Base-by-base conservation (phyloP, 805 yeast species). In the Citeromyces matritensis region DNA sequence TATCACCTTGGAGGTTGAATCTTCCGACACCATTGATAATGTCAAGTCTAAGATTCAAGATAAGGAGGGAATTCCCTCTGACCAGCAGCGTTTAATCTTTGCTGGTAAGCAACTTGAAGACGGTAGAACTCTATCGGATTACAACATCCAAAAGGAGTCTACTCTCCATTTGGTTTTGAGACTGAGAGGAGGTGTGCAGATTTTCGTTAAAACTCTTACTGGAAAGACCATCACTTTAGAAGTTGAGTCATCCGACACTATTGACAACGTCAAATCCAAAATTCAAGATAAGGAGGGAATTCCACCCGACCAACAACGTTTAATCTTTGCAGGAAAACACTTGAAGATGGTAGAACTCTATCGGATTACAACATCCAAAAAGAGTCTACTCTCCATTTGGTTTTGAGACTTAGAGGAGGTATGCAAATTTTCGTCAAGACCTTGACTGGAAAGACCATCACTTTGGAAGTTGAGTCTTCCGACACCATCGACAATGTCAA, bases 141-240 rank as follows among this genome's bases (percentile, higher is more conserved):
- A 58, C 58, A 57, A 58, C 54, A 58, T 57, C 30, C 62, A 57
- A 37, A 57, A 55, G 39, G 63, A 58, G 36, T 57, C 63, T 28
- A 58, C 61, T 17, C 38, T 52, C 3, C 55, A 52, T 42, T 44
- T 48, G 45, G 55, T 48, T 12, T 37, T 45, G 33, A 54, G 59
- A 53, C 37, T 53, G 39, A 51, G 62, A 57, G 62, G 63, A 52
- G 63, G 60, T 42, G 67, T 67, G 73, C 74, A 67, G 56, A 67
- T 67, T 64, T 77, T 77, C 67, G 85, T 78, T 62, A 77, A 77
- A 63, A 77, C 85, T 58, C 69, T 77, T 60, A 77, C 85, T 46
- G 85, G 85, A 72, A 77, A 76, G 72, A 79, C 94, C 60, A 85
- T 85, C 68, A 85, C 95, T 72, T 78, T 85, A 56, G 96, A 85